Conservation (phyloP, 2,329 filamentous ascomycete species). For the Acrocalymma vagum region DNA sequence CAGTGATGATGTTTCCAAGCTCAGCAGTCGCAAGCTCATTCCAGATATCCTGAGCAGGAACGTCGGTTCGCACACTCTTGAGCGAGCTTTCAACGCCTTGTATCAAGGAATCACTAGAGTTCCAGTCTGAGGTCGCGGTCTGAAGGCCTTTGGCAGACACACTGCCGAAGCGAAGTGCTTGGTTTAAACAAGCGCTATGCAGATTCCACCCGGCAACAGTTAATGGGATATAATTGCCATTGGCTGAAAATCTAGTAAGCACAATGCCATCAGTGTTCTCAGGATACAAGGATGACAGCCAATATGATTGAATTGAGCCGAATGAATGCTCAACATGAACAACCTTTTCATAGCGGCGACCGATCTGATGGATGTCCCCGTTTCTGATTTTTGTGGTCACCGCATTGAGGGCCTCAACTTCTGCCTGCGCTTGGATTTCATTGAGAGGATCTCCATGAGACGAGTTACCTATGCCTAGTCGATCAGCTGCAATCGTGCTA, state of each 20-base stretch:
- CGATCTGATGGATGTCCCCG: constrained; percentile 55
- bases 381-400: constrained; percentile 61
- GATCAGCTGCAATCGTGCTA: constrained; percentile 69
- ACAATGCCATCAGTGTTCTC: constrained; percentile 65
- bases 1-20: constrained; percentile 36
- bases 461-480: constrained; percentile 68
- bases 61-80: constrained; percentile 17
- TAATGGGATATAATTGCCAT: constrained; percentile 51
- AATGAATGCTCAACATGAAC: constrained; percentile 72
- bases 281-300: constrained; percentile 62
- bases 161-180: constrained; percentile 51
- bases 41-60: constrained; percentile 31
- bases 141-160: constrained; percentile 21
- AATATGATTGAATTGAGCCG: constrained; percentile 67
- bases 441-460: constrained; percentile 67
- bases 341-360: constrained; percentile 51
- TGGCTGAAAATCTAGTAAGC: constrained; percentile 67
- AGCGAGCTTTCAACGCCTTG: constrained; percentile 26
- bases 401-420: constrained; percentile 65
- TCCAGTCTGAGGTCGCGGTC: constrained; percentile 16
- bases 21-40: constrained; percentile 39
- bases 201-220: constrained; percentile 60
- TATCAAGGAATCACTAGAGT: constrained; percentile 19
- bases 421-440: constrained; percentile 66
- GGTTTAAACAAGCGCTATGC: constrained; percentile 53